phyloP scores from a whole-genome alignment of 441 rosid species.

The Corymbia calophylla region DNA sequence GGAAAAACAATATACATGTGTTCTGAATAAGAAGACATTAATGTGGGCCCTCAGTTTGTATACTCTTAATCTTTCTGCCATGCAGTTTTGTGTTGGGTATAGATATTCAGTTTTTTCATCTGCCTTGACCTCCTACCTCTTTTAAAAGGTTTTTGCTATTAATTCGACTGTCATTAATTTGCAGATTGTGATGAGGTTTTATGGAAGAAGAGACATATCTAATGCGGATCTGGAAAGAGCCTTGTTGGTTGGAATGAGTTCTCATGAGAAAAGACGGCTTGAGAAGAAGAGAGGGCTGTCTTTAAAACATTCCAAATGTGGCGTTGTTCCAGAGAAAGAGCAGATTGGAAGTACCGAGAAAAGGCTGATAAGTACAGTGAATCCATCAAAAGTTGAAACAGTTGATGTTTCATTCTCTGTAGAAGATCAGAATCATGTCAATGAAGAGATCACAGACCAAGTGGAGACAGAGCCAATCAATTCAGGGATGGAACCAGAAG shows the following conservation, averaged over 20 bases:
- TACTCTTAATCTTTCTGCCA: neutral
- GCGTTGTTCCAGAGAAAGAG: conserved; percentile 15
- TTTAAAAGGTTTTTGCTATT: neutral
- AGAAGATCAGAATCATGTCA: conserved; percentile 1
- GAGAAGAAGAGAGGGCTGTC: conserved; percentile 60
- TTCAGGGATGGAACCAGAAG: conserved; percentile 11
- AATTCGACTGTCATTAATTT: neutral
- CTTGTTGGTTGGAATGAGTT: conserved; percentile 79
- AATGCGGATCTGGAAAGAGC: conserved; percentile 81
- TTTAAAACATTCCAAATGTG: conserved; percentile 20
- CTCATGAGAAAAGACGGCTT: conserved; percentile 67
- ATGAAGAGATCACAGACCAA: conserved; percentile 2
- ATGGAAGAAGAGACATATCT: conserved; percentile 82
- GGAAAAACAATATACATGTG: neutral
- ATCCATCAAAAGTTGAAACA: conserved; percentile 7
- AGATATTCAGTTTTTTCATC: neutral
- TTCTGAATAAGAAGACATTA: neutral
- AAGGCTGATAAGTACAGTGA: neutral
- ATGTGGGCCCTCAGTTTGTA: neutral
- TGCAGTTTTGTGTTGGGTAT: neutral
- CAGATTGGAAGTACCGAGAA: conserved; percentile 7
- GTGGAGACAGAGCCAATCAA: conserved; percentile 13
- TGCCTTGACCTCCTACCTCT: neutral
- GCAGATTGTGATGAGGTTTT: conserved; percentile 70
- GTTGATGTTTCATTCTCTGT: conserved; percentile 2